Percentiles rank a stretch among this genome's conserved stretches.
Evolutionary conservation across 345 rosid genomes (phyloP).

Genomic region (Abelmoschus esculentus): DNA sequence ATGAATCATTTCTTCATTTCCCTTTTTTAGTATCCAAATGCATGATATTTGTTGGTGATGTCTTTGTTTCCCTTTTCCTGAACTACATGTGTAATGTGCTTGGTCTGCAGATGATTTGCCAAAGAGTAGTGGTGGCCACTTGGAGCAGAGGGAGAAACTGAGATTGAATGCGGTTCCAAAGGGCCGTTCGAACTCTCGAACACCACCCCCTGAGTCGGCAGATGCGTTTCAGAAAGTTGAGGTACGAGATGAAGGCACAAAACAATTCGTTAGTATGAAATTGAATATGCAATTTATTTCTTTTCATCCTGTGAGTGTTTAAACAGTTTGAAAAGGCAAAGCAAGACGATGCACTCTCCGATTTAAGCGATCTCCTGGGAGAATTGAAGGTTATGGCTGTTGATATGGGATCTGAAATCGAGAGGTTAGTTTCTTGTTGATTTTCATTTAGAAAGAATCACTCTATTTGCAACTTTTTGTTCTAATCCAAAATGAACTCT

Average conservation of each 20-base stretch:
- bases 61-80: not conserved
- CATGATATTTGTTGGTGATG: not conserved
- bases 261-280: not conserved
- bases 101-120: slow-evolving; percentile 49
- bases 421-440: slow-evolving; percentile 37
- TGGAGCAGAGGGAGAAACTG: slow-evolving; percentile 80
- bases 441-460: not conserved
- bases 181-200: slow-evolving; percentile 32
- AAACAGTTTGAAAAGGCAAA: slow-evolving; percentile 66
- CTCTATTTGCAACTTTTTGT: not conserved
- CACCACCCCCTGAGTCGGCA: slow-evolving; percentile 46
- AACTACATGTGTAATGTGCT: slow-evolving; percentile 3
- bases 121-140: slow-evolving; percentile 46
- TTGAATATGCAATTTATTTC: not conserved
- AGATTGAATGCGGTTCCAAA: slow-evolving; percentile 54
- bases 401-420: slow-evolving; percentile 83
- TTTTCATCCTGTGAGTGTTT: not conserved
- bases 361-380: slow-evolving; percentile 59
- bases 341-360: slow-evolving; percentile 76
- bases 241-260: slow-evolving; percentile 32
- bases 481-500: no score
- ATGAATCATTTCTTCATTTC: not conserved
- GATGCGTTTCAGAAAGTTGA: slow-evolving; percentile 71
- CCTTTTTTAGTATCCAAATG: not conserved
- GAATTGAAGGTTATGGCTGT: slow-evolving; percentile 80